phyloP scores from a whole-genome alignment of 164 flowering plant species.

The grape (Vitis vinifera) region ASM3070453v1 NC_081806.1:5307001-5307500 shows the following conservation, averaged over 20 bases:
- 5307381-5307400: too few relatives aligned
- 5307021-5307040: slow-evolving; percentile 96
- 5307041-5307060: slow-evolving; percentile 74
- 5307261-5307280: slow-evolving; percentile 6
- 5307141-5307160: slow-evolving; percentile 52
- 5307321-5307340: background rate
- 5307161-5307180: slow-evolving; percentile 62
- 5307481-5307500: too few relatives aligned
- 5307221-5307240: slow-evolving; percentile 66
- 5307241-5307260: slow-evolving; percentile 15
- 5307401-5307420: too few relatives aligned
- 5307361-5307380: background rate
- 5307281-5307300: slow-evolving; percentile 12
- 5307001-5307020: slow-evolving; percentile 85
- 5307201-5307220: slow-evolving; percentile 50
- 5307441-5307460: too few relatives aligned
- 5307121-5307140: slow-evolving; percentile 59
- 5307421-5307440: too few relatives aligned
- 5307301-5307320: slow-evolving; percentile 33
- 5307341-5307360: background rate
- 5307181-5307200: slow-evolving; percentile 70
- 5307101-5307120: slow-evolving; percentile 83
- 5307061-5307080: slow-evolving; percentile 37
- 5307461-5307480: too few relatives aligned
- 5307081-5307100: slow-evolving; percentile 71